Percentiles rank a stretch among this genome's conserved stretches.
These are phyloP conservation scores for Penicillium sp. DNA, from an alignment of 2,329 filamentous ascomycete species.

Conservation along the genomic window DNA sequence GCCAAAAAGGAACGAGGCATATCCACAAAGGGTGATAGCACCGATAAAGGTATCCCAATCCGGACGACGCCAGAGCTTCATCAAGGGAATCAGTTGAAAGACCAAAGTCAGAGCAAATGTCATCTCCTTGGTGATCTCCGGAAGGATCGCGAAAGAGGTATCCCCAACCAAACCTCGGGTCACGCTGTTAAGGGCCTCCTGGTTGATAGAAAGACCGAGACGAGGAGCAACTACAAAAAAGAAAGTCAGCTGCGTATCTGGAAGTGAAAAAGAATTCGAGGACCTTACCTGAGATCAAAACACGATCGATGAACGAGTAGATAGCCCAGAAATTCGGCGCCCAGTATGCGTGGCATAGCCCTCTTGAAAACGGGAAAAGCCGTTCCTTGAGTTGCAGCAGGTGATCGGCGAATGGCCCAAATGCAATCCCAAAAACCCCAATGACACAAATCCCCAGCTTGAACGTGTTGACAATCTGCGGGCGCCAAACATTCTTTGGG, in stretches of 20 bases:
- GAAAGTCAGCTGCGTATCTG: constrained; percentile 26
- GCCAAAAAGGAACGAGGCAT: constrained; percentile 92
- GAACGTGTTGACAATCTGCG: constrained; percentile 70
- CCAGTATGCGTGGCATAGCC: constrained; percentile 97
- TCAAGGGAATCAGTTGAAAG: constrained; percentile 71
- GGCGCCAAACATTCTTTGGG: constrained; percentile 65
- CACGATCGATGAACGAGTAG: constrained; percentile 83
- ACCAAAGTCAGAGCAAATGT: constrained; percentile 79
- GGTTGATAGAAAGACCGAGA: constrained; percentile 66
- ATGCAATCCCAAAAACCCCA: constrained; percentile 68
- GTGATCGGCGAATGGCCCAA: constrained; percentile 86
- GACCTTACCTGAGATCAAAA: constrained; percentile 67
- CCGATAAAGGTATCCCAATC: constrained; percentile 88
- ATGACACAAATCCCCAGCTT: constrained; percentile 73
- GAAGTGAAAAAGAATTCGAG: background rate
- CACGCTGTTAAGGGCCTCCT: constrained; percentile 74
- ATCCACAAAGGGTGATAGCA: constrained; percentile 85
- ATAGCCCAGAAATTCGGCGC: constrained; percentile 95
- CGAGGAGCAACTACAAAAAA: constrained; percentile 64
- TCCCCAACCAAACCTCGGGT: constrained; percentile 91
- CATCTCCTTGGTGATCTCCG: constrained; percentile 70
- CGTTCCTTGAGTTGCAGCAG: constrained; percentile 75
- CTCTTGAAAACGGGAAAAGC: constrained; percentile 88
- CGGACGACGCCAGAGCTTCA: constrained; percentile 74
- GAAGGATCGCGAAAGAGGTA: constrained; percentile 86